phyloP scores from a whole-genome alignment of 1,139 yeast genomes.

The Maudiozyma humilis region DNA sequence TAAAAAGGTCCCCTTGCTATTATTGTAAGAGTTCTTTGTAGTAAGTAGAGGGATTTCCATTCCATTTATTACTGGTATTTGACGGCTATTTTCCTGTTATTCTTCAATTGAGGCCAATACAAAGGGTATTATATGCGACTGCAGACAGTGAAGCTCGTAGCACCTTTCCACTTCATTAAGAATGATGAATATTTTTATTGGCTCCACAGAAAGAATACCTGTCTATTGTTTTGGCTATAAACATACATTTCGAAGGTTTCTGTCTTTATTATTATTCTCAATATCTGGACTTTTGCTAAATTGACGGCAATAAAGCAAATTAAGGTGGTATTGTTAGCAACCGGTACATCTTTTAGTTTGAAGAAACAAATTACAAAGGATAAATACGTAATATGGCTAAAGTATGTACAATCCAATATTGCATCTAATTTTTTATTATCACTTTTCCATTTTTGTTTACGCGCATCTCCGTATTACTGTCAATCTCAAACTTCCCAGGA shows the following conservation, averaged over 20 bases:
- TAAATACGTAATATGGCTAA: too few species aligned
- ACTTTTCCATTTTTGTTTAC: constrained; percentile 4
- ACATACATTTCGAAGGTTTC: background rate
- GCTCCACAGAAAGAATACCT: background rate
- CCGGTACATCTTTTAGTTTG: background rate
- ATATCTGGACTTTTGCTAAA: background rate
- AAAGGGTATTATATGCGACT: too few species aligned
- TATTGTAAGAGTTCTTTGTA: too few species aligned
- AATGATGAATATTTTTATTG: too few species aligned
- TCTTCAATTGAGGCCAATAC: too few species aligned
- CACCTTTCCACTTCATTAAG: too few species aligned
- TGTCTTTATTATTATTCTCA: background rate
- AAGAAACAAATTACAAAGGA: background rate
- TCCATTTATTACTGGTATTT: too few species aligned
- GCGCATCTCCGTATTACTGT: background rate
- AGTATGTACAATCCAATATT: background rate
- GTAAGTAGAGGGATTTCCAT: too few species aligned
- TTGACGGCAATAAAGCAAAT: background rate
- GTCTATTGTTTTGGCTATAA: background rate
- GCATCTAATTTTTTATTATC: background rate
- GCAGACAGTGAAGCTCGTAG: too few species aligned
- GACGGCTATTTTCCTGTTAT: too few species aligned
- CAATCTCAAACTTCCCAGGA: background rate
- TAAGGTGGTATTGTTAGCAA: background rate
- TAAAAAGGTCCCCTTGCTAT: too few species aligned